Evolutionary conservation across 1,284 basidiomycete genomes (phyloP), one percentile per base, ranked within the genome.

Genomic region (Naganishia sp.): DNA sequence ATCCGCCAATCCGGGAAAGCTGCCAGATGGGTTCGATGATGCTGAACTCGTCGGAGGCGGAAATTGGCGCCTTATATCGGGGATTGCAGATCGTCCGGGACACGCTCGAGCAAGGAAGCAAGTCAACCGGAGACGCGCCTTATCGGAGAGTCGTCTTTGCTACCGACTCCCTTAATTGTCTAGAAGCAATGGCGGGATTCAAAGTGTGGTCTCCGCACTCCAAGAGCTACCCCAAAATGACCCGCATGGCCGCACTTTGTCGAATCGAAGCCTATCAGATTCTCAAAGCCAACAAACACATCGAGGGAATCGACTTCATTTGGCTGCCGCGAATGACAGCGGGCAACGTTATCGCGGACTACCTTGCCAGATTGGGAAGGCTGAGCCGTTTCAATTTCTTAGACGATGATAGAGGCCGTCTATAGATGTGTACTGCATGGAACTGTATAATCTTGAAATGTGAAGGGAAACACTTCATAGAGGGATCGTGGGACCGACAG

Each of bases 11-110:
- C 36, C 31, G 57, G 4, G 48, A 61, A 52, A 21, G 39, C 15
- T 61, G 57, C 39, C 50, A 61, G n/a, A 61, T 61, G 57, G 57
- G 57, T 36, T 50, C 48, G n/a, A 61, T 61, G 46, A 61, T 61
- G 57, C 57, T 42, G 28, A 21, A 61, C 45, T 16, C 57, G 2
- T 61, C 57, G 0, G 57, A 61, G 23, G 48, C 57, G 2, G 57
- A 61, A 48, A 61, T 61, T 18, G 57, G 57, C 39, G 57, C 57
- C 23, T n/a, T 61, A 6, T 61, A 50, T 52, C 57, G 57, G 25
- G 46, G 57, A 48, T 42, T 61, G 36, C 57, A 61, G 57, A 61
- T 61, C 21, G 33, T 61, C 6, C 57, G 48, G 10, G 21, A 50
- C 9, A 50, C 48, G 10, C 23, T 61, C 15, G 36, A 23, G 33